Conservation (phyloP, 2,329 filamentous ascomycete genomes). For the Colletotrichum sp. region DNA sequence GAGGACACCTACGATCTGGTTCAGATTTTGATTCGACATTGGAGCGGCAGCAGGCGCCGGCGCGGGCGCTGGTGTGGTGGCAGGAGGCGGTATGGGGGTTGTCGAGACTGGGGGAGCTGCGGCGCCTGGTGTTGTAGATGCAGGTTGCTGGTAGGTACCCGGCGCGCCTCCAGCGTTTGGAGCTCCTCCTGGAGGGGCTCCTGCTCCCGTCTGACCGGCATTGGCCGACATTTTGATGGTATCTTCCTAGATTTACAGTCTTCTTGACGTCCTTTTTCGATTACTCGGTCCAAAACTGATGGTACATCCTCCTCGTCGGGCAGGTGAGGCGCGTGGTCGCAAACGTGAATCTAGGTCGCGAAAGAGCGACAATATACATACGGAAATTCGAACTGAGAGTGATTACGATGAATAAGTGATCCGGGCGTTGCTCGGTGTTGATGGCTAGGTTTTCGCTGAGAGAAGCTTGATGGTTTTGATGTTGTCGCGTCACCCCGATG, state of each 20-base stretch:
- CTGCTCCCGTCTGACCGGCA: slow-evolving; percentile 5
- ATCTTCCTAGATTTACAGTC: not conserved
- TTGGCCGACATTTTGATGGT: slow-evolving; percentile 8
- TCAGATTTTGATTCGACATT: slow-evolving; percentile 87
- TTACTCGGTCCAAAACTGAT: not conserved
- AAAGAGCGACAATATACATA: not conserved
- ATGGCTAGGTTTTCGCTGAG: not conserved
- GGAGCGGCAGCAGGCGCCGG: slow-evolving; percentile 32
- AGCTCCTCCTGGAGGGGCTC: not conserved
- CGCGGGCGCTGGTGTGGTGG: slow-evolving; percentile 22
- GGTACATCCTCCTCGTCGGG: not conserved
- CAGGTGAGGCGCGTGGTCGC: not conserved
- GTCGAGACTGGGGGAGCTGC: slow-evolving; percentile 29
- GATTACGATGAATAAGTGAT: not conserved
- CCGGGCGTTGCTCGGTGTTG: not conserved
- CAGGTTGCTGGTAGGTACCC: slow-evolving; percentile 6
- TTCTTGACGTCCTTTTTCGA: not conserved
- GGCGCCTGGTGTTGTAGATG: slow-evolving; percentile 1
- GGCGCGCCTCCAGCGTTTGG: slow-evolving; percentile 1
- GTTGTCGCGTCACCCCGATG: slow-evolving; percentile 6
- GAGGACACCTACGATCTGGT: slow-evolving; percentile 81
- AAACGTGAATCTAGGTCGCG: not conserved
- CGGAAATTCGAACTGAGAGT: not conserved
- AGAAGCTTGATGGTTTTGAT: slow-evolving; percentile 3
- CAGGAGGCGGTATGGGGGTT: slow-evolving; percentile 23